These are phyloP conservation scores for apple (Malus domestica) DNA, from an alignment of 306 rosid species.

Conservation along the genomic window DNA sequence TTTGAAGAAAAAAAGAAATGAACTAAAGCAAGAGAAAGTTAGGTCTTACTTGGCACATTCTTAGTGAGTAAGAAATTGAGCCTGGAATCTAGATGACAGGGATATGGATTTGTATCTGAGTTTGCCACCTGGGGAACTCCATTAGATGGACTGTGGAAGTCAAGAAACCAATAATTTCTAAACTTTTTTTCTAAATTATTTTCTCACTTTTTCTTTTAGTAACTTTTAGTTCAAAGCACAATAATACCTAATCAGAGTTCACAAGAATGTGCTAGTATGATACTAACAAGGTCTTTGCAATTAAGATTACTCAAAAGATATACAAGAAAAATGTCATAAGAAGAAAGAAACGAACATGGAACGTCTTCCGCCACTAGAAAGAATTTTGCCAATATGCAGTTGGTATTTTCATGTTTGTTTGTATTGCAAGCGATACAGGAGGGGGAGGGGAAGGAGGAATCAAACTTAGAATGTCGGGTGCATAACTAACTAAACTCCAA, in stretches of 20 bases:
- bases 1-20: neutral
- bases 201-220: neutral
- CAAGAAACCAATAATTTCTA: neutral
- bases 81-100: slow-evolving; percentile 1
- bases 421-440: neutral
- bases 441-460: neutral
- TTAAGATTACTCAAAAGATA: neutral
- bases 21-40: neutral
- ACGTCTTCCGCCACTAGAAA: neutral
- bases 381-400: neutral
- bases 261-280: neutral
- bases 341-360: neutral
- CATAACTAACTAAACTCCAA: too few relatives aligned
- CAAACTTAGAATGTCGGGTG: too few relatives aligned
- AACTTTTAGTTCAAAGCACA: neutral
- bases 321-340: too few relatives aligned
- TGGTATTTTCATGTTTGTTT: neutral
- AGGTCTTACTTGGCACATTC: slow-evolving; percentile 15
- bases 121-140: neutral
- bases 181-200: neutral
- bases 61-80: slow-evolving; percentile 14
- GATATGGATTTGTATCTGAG: neutral
- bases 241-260: neutral
- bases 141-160: too few relatives aligned
- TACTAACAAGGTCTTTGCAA: neutral